Conservation (phyloP, 2,329 filamentous ascomycete genomes). For the Phyllosticta capitalensis region DNA sequence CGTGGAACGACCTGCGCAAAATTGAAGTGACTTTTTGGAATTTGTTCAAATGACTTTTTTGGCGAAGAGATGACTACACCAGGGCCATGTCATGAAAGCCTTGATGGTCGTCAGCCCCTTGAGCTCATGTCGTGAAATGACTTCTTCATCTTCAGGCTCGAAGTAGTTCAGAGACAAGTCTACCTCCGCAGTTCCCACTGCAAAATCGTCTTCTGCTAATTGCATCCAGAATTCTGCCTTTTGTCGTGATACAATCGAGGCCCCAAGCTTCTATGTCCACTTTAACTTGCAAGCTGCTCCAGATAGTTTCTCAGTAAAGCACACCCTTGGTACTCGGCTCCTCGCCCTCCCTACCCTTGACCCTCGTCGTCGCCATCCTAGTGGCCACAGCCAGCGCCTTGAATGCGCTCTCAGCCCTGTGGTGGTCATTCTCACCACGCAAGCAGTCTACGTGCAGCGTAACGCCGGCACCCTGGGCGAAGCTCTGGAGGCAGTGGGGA, state of each 20-base stretch:
- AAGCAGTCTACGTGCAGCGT: constrained; percentile 95
- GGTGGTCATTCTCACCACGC: constrained; percentile 88
- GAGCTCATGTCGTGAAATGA: too few relatives aligned
- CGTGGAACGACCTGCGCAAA: too few relatives aligned
- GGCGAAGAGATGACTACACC: too few relatives aligned
- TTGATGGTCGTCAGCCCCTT: too few relatives aligned
- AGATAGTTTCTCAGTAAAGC: constrained; percentile 37
- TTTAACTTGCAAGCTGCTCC: not conserved
- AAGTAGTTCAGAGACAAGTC: too few relatives aligned
- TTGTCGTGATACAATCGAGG: not conserved
- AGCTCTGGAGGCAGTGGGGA: constrained; percentile 88
- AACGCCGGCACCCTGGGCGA: constrained; percentile 78
- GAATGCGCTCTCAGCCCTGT: constrained; percentile 91
- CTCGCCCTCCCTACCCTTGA: constrained; percentile 78
- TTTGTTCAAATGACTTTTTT: too few relatives aligned
- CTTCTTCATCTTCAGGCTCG: too few relatives aligned
- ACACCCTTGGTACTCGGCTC: constrained; percentile 96
- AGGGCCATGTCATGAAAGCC: too few relatives aligned
- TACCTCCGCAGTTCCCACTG: too few relatives aligned
- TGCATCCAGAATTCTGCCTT: not conserved
- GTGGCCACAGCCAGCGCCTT: constrained; percentile 90
- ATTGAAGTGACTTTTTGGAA: too few relatives aligned
- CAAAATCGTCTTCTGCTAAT: not conserved
- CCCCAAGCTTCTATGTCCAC: not conserved
- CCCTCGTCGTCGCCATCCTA: constrained; percentile 62